A percentile compares a stretch with the other conserved stretches of the same genome.
Conservation (phyloP, 1,284 basidiomycete species). For the Boletus semigastroideus region DNA sequence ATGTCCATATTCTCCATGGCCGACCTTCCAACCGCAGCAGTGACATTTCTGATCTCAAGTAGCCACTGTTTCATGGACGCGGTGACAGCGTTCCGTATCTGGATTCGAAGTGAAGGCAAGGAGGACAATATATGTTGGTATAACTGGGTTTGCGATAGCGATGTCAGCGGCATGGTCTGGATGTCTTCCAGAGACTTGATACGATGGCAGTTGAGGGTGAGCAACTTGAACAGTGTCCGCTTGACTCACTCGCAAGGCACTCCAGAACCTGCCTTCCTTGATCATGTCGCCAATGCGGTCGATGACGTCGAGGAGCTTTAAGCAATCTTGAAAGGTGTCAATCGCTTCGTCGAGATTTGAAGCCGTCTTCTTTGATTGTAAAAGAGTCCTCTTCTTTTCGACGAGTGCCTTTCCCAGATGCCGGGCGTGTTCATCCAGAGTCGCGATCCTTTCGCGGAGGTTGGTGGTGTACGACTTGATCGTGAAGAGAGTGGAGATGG, state of each 20-base stretch:
- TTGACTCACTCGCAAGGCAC: conserved; percentile 84
- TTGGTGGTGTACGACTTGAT: conserved; percentile 88
- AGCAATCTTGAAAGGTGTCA: conserved; percentile 89
- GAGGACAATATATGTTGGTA: conserved; percentile 91
- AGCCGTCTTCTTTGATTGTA: conserved; percentile 91
- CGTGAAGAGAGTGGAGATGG: conserved; percentile 92
- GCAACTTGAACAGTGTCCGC: conserved; percentile 23
- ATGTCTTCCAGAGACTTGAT: conserved; percentile 90
- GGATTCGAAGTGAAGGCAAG: conserved; percentile 83
- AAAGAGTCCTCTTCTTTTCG: conserved; percentile 86
- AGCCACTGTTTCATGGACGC: conserved; percentile 98
- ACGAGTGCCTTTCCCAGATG: conserved; percentile 83
- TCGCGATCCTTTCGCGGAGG: conserved; percentile 75
- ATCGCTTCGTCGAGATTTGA: conserved; percentile 96
- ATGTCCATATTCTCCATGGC: conserved; percentile 91
- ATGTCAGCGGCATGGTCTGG: conserved; percentile 86
- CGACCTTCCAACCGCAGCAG: conserved; percentile 81
- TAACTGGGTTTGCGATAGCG: conserved; percentile 90
- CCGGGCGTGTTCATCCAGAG: conserved; percentile 68
- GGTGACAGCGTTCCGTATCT: conserved; percentile 92
- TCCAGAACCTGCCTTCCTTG: conserved; percentile 91
- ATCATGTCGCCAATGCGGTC: conserved; percentile 93
- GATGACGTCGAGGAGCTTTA: conserved; percentile 93
- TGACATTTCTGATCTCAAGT: conserved; percentile 90
- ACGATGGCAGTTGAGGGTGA: conserved; percentile 31